Evolutionary conservation across 2,329 filamentous ascomycete genomes (phyloP).

Genomic region (Sporothrix pseudoabietina): DNA sequence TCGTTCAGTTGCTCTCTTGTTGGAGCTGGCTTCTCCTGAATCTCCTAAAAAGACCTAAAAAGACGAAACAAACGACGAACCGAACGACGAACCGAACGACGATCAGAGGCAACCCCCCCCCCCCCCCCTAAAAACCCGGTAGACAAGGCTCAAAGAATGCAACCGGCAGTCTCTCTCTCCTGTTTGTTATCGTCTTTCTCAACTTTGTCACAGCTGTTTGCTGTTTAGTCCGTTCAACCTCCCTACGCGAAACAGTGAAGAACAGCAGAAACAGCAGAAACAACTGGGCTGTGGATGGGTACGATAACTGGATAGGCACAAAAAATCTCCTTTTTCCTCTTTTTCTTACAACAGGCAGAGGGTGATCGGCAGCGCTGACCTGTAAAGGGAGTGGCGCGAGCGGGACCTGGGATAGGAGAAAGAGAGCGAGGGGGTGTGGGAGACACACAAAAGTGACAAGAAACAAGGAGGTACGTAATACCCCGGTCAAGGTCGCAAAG

Average conservation of each 20-base stretch:
- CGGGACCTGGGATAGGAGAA: not conserved
- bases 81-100: not conserved
- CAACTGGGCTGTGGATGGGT: no score
- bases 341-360: constrained; percentile 6
- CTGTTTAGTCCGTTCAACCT: constrained; percentile 10
- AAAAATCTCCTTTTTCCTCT: constrained; percentile 3
- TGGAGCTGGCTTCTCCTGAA: not conserved
- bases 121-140: no score
- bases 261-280: not conserved
- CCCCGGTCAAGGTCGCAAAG: not conserved
- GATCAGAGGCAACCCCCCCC: not conserved
- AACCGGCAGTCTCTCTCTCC: constrained; percentile 12
- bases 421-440: not conserved
- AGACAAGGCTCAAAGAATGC: not conserved
- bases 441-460: not conserved
- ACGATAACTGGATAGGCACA: no score
- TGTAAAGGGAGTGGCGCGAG: constrained; percentile 23
- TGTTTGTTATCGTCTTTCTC: not conserved
- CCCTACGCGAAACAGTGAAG: not conserved
- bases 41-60: no score
- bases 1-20: not conserved
- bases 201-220: not conserved
- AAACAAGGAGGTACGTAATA: not conserved
- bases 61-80: not conserved
- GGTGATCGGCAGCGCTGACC: constrained; percentile 21